Evolutionary conservation across 2,329 filamentous ascomycete genomes (phyloP).

Genomic region (Thielaviopsis musarum): DNA sequence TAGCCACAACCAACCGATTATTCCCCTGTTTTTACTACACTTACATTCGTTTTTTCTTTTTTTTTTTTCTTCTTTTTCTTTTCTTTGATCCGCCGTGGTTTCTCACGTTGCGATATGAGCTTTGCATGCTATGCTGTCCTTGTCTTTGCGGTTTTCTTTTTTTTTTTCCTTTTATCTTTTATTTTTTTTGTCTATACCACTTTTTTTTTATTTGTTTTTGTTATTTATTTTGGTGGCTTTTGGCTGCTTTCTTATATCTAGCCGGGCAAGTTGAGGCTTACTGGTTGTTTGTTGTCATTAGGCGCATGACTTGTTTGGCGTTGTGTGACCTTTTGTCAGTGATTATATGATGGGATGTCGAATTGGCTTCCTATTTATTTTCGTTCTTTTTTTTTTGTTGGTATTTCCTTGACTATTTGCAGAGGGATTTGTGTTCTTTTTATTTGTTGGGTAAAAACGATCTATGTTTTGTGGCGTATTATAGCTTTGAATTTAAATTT

Average conservation of each 20-base stretch:
- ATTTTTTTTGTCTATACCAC: slow-evolving; percentile 10
- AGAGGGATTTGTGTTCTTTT: slow-evolving; percentile 3
- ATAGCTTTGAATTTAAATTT: too few species aligned
- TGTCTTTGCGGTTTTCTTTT: background rate
- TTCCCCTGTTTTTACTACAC: background rate
- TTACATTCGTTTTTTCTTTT: background rate
- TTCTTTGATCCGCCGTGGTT: background rate
- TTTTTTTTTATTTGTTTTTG: slow-evolving; percentile 2
- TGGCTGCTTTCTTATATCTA: background rate
- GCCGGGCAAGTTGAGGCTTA: too few species aligned
- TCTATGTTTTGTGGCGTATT: slow-evolving; percentile 11
- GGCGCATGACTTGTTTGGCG: background rate
- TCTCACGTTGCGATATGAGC: slow-evolving; percentile 11
- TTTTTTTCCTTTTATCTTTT: slow-evolving; percentile 4
- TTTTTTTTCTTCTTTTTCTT: background rate
- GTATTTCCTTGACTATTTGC: background rate
- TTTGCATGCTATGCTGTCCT: slow-evolving; percentile 12
- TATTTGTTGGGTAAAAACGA: slow-evolving; percentile 8
- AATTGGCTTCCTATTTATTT: background rate
- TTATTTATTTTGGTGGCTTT: background rate
- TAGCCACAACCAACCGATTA: background rate
- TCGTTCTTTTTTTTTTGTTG: background rate
- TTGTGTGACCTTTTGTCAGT: background rate
- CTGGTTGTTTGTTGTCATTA: background rate
- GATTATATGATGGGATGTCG: background rate